Percentiles rank a stretch among this genome's conserved stretches.
These are phyloP conservation scores for Sanghuangporus baumii DNA, from an alignment of 1,284 basidiomycete genomes.

Conservation along the genomic window DNA sequence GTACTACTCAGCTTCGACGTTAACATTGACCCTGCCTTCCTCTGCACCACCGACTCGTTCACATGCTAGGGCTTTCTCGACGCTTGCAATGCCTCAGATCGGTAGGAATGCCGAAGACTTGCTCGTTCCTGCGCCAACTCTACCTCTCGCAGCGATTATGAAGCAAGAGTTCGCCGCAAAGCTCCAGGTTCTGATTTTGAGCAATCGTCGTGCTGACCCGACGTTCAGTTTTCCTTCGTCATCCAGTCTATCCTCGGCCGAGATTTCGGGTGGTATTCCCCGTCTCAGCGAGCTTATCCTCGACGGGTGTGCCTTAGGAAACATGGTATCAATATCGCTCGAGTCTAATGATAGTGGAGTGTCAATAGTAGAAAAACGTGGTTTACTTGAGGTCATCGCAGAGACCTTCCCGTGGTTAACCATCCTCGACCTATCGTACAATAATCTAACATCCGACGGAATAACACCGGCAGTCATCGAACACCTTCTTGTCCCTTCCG, in stretches of 20 bases:
- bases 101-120: constrained; percentile 37
- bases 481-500: constrained; percentile 40
- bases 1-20: constrained; percentile 49
- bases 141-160: constrained; percentile 58
- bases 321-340: constrained; percentile 43
- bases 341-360: constrained; percentile 23
- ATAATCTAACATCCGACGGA: constrained; percentile 49
- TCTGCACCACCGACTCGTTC: constrained; percentile 43
- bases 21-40: constrained; percentile 59
- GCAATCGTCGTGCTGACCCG: constrained; percentile 58
- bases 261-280: constrained; percentile 38
- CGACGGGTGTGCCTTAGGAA: constrained; percentile 62
- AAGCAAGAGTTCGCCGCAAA: constrained; percentile 55
- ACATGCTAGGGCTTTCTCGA: constrained; percentile 60
- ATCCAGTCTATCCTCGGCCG: constrained; percentile 21
- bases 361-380: constrained; percentile 40
- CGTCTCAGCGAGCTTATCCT: constrained; percentile 63
- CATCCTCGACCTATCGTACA: constrained; percentile 70
- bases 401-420: constrained; percentile 62
- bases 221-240: constrained; percentile 48
- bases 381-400: constrained; percentile 50
- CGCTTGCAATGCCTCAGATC: constrained; percentile 29
- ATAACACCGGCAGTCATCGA: constrained; percentile 42
- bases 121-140: constrained; percentile 55
- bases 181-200: constrained; percentile 55